A percentile compares a stretch with the other conserved stretches of the same genome.
phyloP scores from a whole-genome alignment of 345 rosid species.

The Lumnitzera littorea region DNA sequence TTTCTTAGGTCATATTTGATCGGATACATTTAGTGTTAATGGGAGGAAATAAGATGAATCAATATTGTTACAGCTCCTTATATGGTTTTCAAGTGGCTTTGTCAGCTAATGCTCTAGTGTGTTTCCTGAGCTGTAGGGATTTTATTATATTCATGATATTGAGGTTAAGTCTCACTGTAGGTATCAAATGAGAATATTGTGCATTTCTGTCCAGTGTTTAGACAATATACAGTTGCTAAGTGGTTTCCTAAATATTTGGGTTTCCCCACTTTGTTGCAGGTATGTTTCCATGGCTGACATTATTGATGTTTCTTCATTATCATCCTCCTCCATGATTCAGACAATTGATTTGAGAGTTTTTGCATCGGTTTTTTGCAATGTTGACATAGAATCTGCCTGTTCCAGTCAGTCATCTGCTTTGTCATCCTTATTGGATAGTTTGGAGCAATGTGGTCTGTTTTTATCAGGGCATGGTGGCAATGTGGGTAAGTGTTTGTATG shows the following conservation, averaged over 20 bases:
- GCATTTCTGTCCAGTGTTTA: not conserved
- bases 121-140: too few relatives aligned
- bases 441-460: conserved; percentile 60
- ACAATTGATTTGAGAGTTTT: conserved; percentile 76
- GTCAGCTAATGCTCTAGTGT: too few relatives aligned
- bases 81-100: too few relatives aligned
- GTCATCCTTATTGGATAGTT: conserved; percentile 31
- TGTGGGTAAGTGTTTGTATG: conserved; percentile 53
- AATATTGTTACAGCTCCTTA: too few relatives aligned
- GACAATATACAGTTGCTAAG: not conserved
- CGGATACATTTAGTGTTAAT: too few relatives aligned
- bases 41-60: too few relatives aligned
- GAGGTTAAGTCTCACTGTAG: too few relatives aligned
- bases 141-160: too few relatives aligned
- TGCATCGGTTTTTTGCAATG: conserved; percentile 58
- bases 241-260: not conserved
- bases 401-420: conserved; percentile 18
- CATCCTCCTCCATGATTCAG: conserved; percentile 48
- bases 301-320: conserved; percentile 58
- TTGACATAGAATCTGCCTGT: conserved; percentile 42
- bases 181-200: too few relatives aligned
- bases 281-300: conserved; percentile 81
- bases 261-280: conserved; percentile 27
- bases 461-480: conserved; percentile 63
- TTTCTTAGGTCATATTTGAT: not conserved